Evolutionary conservation across 2,329 filamentous ascomycete genomes (phyloP), one percentile per base, ranked within the genome.

Genomic region (Drechslerella coelobrocha): DNA sequence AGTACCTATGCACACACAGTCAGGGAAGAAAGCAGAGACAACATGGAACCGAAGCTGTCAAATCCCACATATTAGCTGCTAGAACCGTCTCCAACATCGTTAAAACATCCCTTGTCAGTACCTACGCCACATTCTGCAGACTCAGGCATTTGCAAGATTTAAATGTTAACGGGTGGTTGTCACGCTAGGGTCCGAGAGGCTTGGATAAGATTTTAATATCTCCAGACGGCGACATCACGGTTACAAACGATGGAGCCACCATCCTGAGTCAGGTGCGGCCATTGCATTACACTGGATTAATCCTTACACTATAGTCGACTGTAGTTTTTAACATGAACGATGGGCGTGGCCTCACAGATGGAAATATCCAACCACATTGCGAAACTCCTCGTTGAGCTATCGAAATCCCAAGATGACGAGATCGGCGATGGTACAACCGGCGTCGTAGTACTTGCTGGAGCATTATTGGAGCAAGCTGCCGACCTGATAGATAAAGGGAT

Each of bases 401-500:
- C 94, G 74, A 97, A 96, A 83, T 97, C 94, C 39, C 94, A 99
- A 80, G 94, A 99, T 78, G 93, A 97, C 76, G 94, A 99, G 82
- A 99, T 99, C 77, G 94, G 94, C 78, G 94, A 99, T 79, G 94
- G 94, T 74, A 99, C 94, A 73, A 99, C 94, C 0, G 94, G 94
- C 80, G 94, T 99, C 12, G 94, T 99, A 55, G 95, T 99, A 52
- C 83, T 99, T 75, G 94, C 94, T 12, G 94, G 93, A 74, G 92
- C 94, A 73, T 86, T 99, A 74, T 84, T 99, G 72, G 95, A 99
- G 81, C 93, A 97, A 82, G 94, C 94, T 17, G 91, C 93, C 73
- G 94, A 97, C 79, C 86, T 99, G 76, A 97, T 99, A 79, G 95
- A 99, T 85, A 99, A 99, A 86, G 95, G 94, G 78, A 99, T 99